phyloP scores from a whole-genome alignment of 179 eudicot genomes.

The Nepenthes alata region DNA sequence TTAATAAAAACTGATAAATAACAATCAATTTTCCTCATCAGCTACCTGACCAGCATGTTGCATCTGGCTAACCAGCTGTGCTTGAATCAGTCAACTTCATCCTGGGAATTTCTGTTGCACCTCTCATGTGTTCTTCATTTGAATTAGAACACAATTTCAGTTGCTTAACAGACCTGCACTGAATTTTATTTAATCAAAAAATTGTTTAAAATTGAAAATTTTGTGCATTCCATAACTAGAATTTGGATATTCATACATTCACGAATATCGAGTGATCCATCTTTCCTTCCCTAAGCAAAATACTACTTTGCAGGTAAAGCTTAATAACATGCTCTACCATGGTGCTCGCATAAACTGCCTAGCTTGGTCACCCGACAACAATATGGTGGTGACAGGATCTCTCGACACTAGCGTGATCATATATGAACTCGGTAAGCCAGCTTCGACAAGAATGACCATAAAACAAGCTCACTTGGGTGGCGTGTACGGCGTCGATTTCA shows the following conservation, averaged over 20 bases:
- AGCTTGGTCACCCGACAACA: conserved; percentile 83
- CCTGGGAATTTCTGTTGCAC: too few species aligned
- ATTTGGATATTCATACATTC: not conserved
- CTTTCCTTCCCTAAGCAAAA: not conserved
- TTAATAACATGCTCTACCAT: conserved; percentile 83
- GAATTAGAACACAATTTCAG: too few species aligned
- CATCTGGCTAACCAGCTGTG: too few species aligned
- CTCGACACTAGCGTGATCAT: conserved; percentile 75
- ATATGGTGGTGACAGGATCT: conserved; percentile 82
- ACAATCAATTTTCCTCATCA: too few species aligned
- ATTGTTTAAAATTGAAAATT: not conserved
- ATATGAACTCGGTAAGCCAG: conserved; percentile 62
- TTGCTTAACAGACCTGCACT: not conserved
- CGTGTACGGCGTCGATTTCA: conserved; percentile 69
- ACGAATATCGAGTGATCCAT: not conserved
- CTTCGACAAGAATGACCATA: conserved; percentile 64
- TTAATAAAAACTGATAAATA: too few species aligned
- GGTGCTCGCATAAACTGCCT: conserved; percentile 80
- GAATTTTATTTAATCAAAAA: not conserved
- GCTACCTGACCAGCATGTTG: too few species aligned
- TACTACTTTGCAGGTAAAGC: conserved; percentile 54
- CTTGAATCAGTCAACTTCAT: too few species aligned
- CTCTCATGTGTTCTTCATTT: too few species aligned
- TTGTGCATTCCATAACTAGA: not conserved
- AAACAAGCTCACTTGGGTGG: conserved; percentile 90